phyloP scores from a whole-genome alignment of 2,329 filamentous ascomycete species.

The Aureobasidium uvarum region DNA sequence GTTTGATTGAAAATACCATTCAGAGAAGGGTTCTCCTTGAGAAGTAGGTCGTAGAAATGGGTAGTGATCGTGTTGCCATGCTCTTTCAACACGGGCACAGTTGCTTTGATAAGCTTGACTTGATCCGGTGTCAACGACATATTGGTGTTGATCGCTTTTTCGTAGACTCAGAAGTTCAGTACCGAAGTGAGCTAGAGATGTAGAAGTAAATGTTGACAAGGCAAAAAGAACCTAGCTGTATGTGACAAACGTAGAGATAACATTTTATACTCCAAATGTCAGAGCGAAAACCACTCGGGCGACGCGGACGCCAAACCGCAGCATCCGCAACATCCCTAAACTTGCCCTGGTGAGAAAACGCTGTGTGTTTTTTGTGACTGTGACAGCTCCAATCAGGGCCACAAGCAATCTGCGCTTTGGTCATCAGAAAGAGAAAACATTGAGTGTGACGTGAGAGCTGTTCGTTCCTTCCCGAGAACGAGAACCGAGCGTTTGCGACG shows the following conservation, averaged over 20 bases:
- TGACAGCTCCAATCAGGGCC: neutral
- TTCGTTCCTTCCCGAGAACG: constrained; percentile 1
- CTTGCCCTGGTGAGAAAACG: neutral
- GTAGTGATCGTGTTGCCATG: constrained; percentile 67
- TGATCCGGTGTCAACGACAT: constrained; percentile 60
- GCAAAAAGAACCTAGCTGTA: neutral
- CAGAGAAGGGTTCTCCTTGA: constrained; percentile 63
- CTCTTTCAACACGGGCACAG: constrained; percentile 65
- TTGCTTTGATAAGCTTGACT: constrained; percentile 64
- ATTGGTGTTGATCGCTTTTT: constrained; percentile 2
- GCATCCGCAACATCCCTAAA: constrained; percentile 10
- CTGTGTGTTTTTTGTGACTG: neutral
- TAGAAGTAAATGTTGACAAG: neutral
- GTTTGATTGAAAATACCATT: constrained; percentile 69
- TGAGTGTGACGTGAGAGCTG: neutral
- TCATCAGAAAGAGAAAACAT: neutral
- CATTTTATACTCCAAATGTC: neutral
- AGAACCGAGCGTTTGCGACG: constrained; percentile 7
- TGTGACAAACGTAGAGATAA: neutral
- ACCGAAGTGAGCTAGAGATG: neutral
- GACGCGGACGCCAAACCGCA: neutral
- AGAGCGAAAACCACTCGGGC: neutral
- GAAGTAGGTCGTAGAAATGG: constrained; percentile 70
- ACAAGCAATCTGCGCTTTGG: neutral
- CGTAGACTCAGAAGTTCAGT: neutral